phyloP scores from a whole-genome alignment of 202 grass and related monocot species.

The Cymbopogon flexuosus region DNA sequence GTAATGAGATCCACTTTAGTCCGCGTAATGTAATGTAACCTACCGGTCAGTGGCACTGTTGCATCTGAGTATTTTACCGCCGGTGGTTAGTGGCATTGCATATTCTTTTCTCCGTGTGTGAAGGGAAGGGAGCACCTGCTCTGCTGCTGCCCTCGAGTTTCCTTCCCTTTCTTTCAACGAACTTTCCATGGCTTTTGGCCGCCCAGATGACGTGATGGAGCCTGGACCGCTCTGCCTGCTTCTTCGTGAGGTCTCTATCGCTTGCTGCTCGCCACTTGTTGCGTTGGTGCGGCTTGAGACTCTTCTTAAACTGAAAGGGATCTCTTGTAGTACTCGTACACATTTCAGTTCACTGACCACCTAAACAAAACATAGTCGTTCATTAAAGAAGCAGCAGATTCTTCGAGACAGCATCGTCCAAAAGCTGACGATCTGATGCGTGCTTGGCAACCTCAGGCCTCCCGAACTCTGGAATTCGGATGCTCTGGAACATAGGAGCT shows the following conservation, averaged over 20 bases:
- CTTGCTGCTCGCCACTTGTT: constrained; percentile 21
- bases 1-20: neutral
- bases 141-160: neutral
- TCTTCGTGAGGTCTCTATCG: neutral
- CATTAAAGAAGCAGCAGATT: constrained; percentile 14
- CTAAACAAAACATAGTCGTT: neutral
- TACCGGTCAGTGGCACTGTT: neutral
- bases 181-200: constrained; percentile 3
- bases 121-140: neutral
- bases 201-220: neutral
- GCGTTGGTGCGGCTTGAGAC: neutral
- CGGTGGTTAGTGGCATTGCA: neutral
- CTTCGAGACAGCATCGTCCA: constrained; percentile 30
- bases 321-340: neutral
- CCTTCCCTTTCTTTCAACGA: neutral
- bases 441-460: neutral
- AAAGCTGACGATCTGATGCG: neutral
- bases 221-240: neutral
- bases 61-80: constrained; percentile 4
- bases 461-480: neutral
- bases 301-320: neutral
- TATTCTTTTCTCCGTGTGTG: neutral
- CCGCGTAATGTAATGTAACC: neutral
- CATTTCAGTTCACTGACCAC: neutral
- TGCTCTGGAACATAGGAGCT: neutral